Percentiles rank a stretch among this genome's conserved stretches.
Conservation (phyloP, 805 yeast species). For the Wickerhamiella vanderwaltii region DNA sequence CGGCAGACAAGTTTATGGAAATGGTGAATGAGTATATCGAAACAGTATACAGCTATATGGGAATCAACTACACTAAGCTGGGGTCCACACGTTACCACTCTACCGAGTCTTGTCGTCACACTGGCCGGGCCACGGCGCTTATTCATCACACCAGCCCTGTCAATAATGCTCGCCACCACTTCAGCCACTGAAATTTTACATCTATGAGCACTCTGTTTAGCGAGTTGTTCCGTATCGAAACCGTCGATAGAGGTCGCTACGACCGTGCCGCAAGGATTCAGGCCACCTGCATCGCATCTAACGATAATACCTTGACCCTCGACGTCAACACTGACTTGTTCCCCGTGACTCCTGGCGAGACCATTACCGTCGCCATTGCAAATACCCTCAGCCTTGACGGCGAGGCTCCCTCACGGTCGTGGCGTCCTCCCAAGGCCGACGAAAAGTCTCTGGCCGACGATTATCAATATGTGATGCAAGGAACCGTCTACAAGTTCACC, state of each 20-base stretch:
- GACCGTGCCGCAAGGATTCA: constrained; percentile 83
- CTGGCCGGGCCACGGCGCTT: no score
- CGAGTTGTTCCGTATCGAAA: constrained; percentile 76
- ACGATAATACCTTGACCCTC: constrained; percentile 68
- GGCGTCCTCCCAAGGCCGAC: constrained; percentile 76
- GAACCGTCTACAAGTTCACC: constrained; percentile 93
- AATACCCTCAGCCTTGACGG: constrained; percentile 52
- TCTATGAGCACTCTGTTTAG: constrained; percentile 61
- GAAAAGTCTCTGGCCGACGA: constrained; percentile 88
- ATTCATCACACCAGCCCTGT: no score
- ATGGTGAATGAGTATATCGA: no score
- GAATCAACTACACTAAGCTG: no score
- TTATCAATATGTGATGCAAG: constrained; percentile 96
- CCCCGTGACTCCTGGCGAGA: constrained; percentile 66
- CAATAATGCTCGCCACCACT: no score
- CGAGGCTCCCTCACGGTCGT: constrained; percentile 44
- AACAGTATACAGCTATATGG: no score
- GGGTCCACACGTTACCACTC: no score
- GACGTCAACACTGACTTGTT: constrained; percentile 87
- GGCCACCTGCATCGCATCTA: constrained; percentile 72
- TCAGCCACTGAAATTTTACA: no score
- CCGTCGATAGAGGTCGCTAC: constrained; percentile 79
- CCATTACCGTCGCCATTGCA: constrained; percentile 77
- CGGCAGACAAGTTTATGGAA: no score
- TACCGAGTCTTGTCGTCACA: no score